These are phyloP conservation scores for Pythium phragmitis DNA, from an alignment of 352 stramenopile genomes.

Conservation along the genomic window DNA sequence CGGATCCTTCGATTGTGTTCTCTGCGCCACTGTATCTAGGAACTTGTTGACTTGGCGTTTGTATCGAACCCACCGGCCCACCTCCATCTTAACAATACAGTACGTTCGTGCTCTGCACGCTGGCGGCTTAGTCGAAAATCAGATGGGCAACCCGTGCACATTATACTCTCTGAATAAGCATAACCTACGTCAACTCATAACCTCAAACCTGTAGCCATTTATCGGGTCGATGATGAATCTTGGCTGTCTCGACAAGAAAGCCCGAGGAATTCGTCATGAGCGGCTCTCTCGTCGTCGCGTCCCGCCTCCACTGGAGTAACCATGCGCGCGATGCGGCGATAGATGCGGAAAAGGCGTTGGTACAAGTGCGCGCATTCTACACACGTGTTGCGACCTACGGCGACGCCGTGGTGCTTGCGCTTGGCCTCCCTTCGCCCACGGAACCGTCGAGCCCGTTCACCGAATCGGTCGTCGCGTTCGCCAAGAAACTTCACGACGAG, in stretches of 20 bases:
- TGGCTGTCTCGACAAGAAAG: too few species aligned
- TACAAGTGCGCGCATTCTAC: constrained; percentile 53
- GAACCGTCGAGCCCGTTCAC: constrained; percentile 15
- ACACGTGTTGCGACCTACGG: constrained; percentile 46
- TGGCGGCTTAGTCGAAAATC: constrained; percentile 15
- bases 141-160: background rate
- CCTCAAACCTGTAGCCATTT: constrained; percentile 1
- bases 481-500: constrained; percentile 41
- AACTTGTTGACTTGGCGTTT: background rate
- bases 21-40: background rate
- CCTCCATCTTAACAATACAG: background rate
- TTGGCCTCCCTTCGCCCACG: constrained; percentile 39
- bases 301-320: constrained; percentile 71
- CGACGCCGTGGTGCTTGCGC: constrained; percentile 51
- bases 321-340: constrained; percentile 46
- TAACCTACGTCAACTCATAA: constrained; percentile 1
- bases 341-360: constrained; percentile 42
- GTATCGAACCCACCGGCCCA: background rate
- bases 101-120: background rate
- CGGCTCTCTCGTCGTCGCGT: constrained; percentile 40
- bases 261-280: too few species aligned
- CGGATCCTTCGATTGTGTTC: constrained; percentile 7
- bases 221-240: background rate
- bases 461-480: constrained; percentile 33
- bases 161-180: background rate